These are phyloP conservation scores for Moricandia moricandioides DNA, from an alignment of 345 rosid species.

Conservation along the genomic window DNA sequence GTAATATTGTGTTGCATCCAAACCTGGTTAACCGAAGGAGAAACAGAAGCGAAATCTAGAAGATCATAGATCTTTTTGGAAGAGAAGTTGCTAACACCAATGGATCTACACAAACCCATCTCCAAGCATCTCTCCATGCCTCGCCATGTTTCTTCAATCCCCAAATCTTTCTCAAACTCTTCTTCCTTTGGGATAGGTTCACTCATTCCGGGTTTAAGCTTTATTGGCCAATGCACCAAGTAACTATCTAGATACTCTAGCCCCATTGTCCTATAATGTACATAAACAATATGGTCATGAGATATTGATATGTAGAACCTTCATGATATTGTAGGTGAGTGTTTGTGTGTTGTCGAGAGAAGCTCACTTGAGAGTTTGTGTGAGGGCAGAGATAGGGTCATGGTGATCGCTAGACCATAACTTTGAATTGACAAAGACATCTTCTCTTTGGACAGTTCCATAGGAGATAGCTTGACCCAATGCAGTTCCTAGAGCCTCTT, in stretches of 20 bases:
- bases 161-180: conserved; percentile 59
- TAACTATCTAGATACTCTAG: conserved; percentile 82
- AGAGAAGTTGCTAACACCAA: conserved; percentile 95
- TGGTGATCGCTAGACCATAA: conserved; percentile 83
- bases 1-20: background rate
- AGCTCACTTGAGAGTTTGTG: conserved; percentile 46
- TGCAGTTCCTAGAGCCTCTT: conserved; percentile 76
- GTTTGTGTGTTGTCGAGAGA: background rate
- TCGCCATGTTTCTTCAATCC: conserved; percentile 71
- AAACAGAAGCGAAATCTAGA: conserved; percentile 58
- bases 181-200: conserved; percentile 60
- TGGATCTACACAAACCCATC: conserved; percentile 58
- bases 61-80: conserved; percentile 51
- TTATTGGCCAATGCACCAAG: conserved; percentile 93
- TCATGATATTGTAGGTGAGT: background rate
- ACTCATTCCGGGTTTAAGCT: conserved; percentile 61
- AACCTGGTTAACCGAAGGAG: conserved; percentile 77
- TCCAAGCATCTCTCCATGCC: conserved; percentile 83
- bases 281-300: background rate
- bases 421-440: conserved; percentile 76
- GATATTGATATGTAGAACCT: background rate
- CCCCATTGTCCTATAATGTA: conserved; percentile 49
- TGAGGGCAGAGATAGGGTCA: conserved; percentile 73
- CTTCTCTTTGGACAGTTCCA: conserved; percentile 51
- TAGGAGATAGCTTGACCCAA: conserved; percentile 45